Percentiles rank a stretch among this genome's conserved stretches.
phyloP scores from a whole-genome alignment of 352 stramenopile species.

The Nannochloropsis limnetica region DNA sequence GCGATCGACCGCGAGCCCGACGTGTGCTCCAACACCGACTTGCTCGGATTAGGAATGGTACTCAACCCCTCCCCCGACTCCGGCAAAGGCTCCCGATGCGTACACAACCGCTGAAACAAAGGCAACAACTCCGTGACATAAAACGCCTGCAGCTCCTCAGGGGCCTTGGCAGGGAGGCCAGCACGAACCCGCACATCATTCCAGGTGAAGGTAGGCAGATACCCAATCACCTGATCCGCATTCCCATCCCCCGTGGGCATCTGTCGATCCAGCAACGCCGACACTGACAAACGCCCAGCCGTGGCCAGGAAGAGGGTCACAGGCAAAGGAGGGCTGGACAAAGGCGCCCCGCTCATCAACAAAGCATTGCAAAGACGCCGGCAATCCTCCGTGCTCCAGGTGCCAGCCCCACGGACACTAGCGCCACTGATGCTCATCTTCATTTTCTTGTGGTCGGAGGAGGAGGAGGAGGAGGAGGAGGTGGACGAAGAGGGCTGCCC shows the following conservation, averaged over 20 bases:
- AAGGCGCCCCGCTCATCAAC: slow-evolving; percentile 25
- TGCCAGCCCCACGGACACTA: background rate
- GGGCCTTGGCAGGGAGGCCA: background rate
- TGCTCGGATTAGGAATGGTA: background rate
- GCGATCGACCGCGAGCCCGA: slow-evolving; percentile 2
- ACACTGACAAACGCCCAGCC: background rate
- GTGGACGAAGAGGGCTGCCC: background rate
- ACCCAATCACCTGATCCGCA: background rate
- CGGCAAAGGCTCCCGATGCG: slow-evolving; percentile 14
- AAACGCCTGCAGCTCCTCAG: slow-evolving; percentile 9
- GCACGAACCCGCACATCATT: background rate
- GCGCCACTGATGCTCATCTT: background rate
- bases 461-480: background rate
- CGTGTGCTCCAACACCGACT: background rate
- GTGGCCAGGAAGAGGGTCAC: slow-evolving; percentile 5
- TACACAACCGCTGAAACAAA: background rate
- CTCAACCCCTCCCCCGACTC: background rate
- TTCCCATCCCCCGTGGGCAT: background rate
- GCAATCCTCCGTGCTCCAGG: background rate
- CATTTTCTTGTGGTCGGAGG: background rate
- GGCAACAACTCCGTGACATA: slow-evolving; percentile 29
- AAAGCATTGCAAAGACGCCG: slow-evolving; percentile 16
- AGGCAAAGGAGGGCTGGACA: background rate
- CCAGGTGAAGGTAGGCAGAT: slow-evolving; percentile 2
- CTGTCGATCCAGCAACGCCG: background rate